Conservation (phyloP, 352 stramenopile species). For the Phytophthora colocasiae region DNA sequence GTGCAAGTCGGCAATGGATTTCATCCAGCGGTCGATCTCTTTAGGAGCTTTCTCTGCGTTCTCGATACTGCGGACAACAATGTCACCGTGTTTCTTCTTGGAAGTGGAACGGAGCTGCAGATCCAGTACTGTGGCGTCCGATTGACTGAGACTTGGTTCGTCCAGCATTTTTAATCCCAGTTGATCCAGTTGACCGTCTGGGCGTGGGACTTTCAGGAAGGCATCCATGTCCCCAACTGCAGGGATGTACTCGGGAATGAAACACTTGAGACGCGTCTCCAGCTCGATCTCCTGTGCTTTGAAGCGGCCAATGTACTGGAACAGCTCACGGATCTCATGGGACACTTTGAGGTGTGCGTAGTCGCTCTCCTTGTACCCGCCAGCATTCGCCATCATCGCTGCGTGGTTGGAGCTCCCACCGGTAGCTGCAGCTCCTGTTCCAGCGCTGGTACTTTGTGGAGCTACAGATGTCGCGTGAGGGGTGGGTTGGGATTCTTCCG, state of each 20-base stretch:
- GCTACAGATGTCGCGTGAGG: constrained; percentile 23
- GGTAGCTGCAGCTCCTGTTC: constrained; percentile 13
- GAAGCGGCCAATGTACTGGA: constrained; percentile 95
- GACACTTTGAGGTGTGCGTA: constrained; percentile 91
- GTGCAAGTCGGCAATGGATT: constrained; percentile 95
- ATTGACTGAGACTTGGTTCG: constrained; percentile 92
- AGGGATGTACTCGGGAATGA: constrained; percentile 97
- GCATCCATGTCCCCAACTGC: constrained; percentile 96
- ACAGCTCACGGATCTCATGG: constrained; percentile 91
- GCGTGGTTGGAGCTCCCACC: constrained; percentile 50
- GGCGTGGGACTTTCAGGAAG: constrained; percentile 96
- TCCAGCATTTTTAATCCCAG: constrained; percentile 95
- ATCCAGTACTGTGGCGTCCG: constrained; percentile 95
- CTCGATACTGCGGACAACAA: constrained; percentile 94
- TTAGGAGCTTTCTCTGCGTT: constrained; percentile 93
- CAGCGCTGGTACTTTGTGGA: constrained; percentile 9
- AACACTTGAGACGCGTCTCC: constrained; percentile 96
- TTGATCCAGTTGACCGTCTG: constrained; percentile 89
- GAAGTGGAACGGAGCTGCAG: constrained; percentile 94
- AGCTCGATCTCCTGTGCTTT: constrained; percentile 96
- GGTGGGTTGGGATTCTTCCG: constrained; percentile 41
- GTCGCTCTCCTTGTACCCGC: constrained; percentile 90
- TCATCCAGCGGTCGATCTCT: constrained; percentile 96
- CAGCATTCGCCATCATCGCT: constrained; percentile 70
- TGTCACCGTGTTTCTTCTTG: constrained; percentile 95